phyloP scores from a whole-genome alignment of 495 filamentous ascomycete species.

The Penicillium lividum region DNA sequence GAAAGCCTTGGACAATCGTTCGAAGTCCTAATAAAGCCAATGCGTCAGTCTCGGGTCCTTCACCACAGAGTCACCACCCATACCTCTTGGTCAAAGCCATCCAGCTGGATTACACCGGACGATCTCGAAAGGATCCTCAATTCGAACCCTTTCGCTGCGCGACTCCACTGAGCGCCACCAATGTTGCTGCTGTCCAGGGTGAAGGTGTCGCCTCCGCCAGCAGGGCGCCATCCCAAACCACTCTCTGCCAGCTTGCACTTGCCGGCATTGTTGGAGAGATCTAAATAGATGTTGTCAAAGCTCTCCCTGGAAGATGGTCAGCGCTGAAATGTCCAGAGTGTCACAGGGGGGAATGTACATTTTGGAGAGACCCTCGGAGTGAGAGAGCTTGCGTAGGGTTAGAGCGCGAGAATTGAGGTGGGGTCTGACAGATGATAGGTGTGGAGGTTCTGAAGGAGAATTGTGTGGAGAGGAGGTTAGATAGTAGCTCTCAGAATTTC shows the following conservation, averaged over 20 bases:
- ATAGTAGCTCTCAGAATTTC: conserved; percentile 33
- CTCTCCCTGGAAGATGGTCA: conserved; percentile 64
- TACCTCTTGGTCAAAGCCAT: conserved; percentile 93
- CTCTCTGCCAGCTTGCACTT: conserved; percentile 92
- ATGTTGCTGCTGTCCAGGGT: conserved; percentile 85
- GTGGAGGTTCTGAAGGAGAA: conserved; percentile 5
- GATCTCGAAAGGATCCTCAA: conserved; percentile 83
- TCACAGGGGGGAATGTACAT: conserved; percentile 30
- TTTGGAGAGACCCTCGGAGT: conserved; percentile 33
- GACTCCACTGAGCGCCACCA: conserved; percentile 87
- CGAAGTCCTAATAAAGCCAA: conserved; percentile 67
- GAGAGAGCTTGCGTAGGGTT: neutral
- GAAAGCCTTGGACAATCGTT: conserved; percentile 85
- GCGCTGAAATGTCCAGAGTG: conserved; percentile 12
- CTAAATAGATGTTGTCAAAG: conserved; percentile 94
- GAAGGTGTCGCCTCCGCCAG: conserved; percentile 83
- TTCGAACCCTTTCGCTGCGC: conserved; percentile 89
- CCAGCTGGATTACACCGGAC: conserved; percentile 85
- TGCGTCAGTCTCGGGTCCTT: neutral
- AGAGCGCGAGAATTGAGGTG: neutral
- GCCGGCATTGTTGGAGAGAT: conserved; percentile 85
- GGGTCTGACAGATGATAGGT: conserved; percentile 1
- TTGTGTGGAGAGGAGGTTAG: conserved; percentile 9
- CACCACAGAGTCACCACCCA: conserved; percentile 6
- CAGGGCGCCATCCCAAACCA: conserved; percentile 92